Evolutionary conservation across 192 early-diverging fungal genomes (phyloP), one percentile per base, ranked within the genome.

Genomic region (Coemansia sp.): DNA sequence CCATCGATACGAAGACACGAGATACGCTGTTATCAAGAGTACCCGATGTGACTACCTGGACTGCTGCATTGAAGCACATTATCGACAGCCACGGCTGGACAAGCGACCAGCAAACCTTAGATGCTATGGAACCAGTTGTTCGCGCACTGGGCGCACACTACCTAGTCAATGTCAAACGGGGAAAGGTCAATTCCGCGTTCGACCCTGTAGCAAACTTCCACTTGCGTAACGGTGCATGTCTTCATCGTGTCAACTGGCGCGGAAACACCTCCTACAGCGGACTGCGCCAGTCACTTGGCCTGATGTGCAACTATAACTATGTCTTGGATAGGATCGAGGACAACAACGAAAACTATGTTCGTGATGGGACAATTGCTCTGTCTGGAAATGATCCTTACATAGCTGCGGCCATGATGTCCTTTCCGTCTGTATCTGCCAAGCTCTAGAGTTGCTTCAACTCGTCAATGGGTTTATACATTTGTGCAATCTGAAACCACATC

Each of bases 181-280:
- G 74, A 52, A 46, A 25, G 31, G 72, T 86, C 7, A 67, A 73
- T 33, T 60, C 84, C 26, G 94, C 93, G 0, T 67, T 90, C 16
- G 95, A 98, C 75, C 94, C 95, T 0, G 95, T 98, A 61, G 94
- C 93, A 23, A 96, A 98, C 75, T 98, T 98, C 62, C 96, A 98
- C 64, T 71, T 96, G 52, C 89, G 96, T 26, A 98, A 98, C 68
- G 96, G 96, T 7, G 94, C 95, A 0, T 93, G 91, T 64, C 84
- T 94, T 9, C 87, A 95, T 63, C 86, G 89, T 4, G 59, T 96
- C 60, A 94, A 96, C 74, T 96, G 94, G 93, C 84, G 89, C 60
- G 95, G 88, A 18, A 94, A 96, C 69, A 85, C 83, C 1, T 93
- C 94, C 30, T 86, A 84, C 8, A 88, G 87, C 68, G 95, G 96